Base-by-base conservation (phyloP, 129 eudicot species). In the Artemisia tridentata region DNA sequence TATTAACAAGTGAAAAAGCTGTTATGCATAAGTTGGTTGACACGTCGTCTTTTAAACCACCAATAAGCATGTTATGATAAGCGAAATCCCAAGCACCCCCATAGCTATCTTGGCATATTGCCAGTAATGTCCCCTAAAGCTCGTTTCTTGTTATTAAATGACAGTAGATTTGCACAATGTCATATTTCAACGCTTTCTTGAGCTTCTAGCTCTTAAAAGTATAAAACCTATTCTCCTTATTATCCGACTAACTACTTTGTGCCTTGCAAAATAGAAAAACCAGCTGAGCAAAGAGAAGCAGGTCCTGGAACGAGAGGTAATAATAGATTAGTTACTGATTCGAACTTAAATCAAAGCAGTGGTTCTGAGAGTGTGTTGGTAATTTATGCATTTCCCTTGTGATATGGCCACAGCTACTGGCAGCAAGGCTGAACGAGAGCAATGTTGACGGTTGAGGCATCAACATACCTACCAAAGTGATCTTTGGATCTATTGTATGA, bases 261-360 rank as follows among this genome's bases (percentile, higher is more conserved):
- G 65, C 19, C n/a, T 20, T 57, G 18, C 14, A 53, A 19, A 47
- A 50, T 51, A 73, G 78, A 61, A 73, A 29, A 62, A 73, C 21
- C 56, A 73, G 61, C 64, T 73, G 45, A 63, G 49, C 17, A 17
- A 73, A 73, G 78, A 73, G 63, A 73, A 73, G 78, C 71, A 52
- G 27, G 38, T 20, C n/a, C 53, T 73, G 68, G 70, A 27, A 72
- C 50, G 76, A 47, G 50, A 72, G 62, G 70, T 72, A 72, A 48
- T 25, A 29, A 43, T 48, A 1, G 19, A n/a, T 31, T 62, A 49
- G 58, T 14, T 58, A 18, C 67, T 29, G 48, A 70, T 56, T 54
- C 52, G 63, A 69, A 38, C 63, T 3, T 48, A 4, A 51, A 67
- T 19, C 57, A 12, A 67, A 23, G 54, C 34, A 19, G 27, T 11